Evolutionary conservation across 2,329 filamentous ascomycete genomes (phyloP).

Genomic region (Penicillium sp.): DNA sequence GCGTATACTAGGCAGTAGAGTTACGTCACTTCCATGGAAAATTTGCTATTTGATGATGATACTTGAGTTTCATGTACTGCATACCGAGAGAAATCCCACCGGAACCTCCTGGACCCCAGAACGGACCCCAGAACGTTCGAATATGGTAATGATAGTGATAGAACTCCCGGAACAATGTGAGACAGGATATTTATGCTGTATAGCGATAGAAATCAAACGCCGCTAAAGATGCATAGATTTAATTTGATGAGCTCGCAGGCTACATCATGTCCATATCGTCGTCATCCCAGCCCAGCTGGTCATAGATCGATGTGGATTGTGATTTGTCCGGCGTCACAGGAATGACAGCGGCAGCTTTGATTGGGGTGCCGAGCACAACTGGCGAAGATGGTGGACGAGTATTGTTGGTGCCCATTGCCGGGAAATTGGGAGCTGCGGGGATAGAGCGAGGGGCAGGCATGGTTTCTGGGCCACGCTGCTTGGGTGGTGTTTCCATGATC

Average conservation of each 20-base stretch:
- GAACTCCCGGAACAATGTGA: not conserved
- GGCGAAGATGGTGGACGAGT: conserved; percentile 14
- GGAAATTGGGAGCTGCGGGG: not conserved
- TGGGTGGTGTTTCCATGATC: conserved; percentile 34
- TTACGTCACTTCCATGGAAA: not conserved
- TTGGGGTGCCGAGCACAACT: conserved; percentile 32
- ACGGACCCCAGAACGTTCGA: not conserved
- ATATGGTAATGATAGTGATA: not conserved
- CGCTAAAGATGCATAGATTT: not conserved
- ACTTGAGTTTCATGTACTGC: not conserved
- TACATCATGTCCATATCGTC: conserved; percentile 33
- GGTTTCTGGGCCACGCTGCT: conserved; percentile 4
- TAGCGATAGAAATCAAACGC: not conserved
- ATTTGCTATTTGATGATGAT: not conserved
- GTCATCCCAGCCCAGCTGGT: conserved; percentile 45
- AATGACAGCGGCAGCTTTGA: conserved; percentile 28
- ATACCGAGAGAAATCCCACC: not conserved
- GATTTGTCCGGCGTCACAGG: conserved; percentile 37
- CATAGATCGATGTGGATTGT: conserved; percentile 43
- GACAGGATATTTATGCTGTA: not conserved
- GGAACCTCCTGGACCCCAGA: not conserved
- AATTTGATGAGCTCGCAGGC: not conserved
- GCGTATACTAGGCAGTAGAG: not conserved
- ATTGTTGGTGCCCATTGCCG: conserved; percentile 1
- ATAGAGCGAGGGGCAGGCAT: conserved; percentile 10